phyloP scores from a whole-genome alignment of 192 early-diverging fungal species.

The Borealophlyctis nickersoniae region DNA sequence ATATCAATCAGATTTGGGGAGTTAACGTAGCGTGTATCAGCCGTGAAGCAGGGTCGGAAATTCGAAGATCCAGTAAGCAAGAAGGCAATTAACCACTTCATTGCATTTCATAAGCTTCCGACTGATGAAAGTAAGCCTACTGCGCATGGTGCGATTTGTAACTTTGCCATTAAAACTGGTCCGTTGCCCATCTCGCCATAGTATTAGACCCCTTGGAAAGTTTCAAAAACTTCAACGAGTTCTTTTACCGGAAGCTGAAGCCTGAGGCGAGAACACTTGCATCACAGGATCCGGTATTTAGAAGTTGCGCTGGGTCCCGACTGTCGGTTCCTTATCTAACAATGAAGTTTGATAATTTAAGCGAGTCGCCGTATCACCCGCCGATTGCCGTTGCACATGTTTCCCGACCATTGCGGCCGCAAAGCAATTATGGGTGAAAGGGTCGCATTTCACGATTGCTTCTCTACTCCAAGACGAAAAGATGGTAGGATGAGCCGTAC shows the following conservation, averaged over 20 bases:
- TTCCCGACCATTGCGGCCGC: conserved; percentile 66
- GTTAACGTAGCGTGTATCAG: conserved; percentile 46
- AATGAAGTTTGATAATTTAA: too few species aligned
- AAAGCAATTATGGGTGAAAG: conserved; percentile 79
- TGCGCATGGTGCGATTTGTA: neutral
- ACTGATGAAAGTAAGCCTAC: conserved; percentile 48
- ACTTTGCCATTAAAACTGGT: neutral
- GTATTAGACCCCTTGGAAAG: conserved; percentile 63
- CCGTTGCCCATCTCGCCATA: neutral
- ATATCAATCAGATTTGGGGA: conserved; percentile 28
- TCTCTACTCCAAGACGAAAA: conserved; percentile 53
- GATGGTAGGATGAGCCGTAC: conserved; percentile 13
- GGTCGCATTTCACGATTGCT: conserved; percentile 61
- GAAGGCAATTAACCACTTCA: conserved; percentile 68
- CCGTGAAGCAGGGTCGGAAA: conserved; percentile 64
- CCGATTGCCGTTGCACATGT: conserved; percentile 69
- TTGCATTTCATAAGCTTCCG: conserved; percentile 67
- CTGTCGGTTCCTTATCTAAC: too few species aligned
- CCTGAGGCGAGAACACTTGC: conserved; percentile 49
- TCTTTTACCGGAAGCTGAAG: conserved; percentile 81
- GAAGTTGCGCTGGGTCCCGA: too few species aligned
- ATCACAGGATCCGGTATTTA: conserved; percentile 33
- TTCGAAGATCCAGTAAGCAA: conserved; percentile 63
- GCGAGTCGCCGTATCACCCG: conserved; percentile 63
- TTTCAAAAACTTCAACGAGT: conserved; percentile 79